Base-by-base conservation (phyloP, 2,329 filamentous ascomycete species). In the Aspergillus uvarum region DNA sequence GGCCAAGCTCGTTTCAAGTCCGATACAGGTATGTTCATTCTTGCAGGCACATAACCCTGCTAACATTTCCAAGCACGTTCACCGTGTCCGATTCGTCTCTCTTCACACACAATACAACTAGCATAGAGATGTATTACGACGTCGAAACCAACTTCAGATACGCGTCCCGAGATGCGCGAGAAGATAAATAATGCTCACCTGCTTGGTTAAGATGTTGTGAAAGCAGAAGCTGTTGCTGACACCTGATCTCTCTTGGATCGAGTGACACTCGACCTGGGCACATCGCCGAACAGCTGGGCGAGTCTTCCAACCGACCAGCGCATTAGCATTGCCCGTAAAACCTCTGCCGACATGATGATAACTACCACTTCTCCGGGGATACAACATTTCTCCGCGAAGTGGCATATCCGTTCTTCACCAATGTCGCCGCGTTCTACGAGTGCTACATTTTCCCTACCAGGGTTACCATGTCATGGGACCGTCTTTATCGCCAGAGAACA, bases 401-500 rank as follows among this genome's bases (percentile, higher is more conserved):
- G 6, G 51, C 38, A 12, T 59, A 59, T 29, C 51, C 51, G 11
- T 55, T 42, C 11, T 32, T 59, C 8, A 5, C 29, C 21, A 52
- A 59, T 12, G 57, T 51, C 4, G n/a, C 51, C 4, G 24, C 32
- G 8, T 59, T 59, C 32, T 59, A 59, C 51, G 19, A 59, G 22
- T 59, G 57, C 44, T 59, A 59, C 32, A 50, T 47, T 59, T 54
- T 22, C 16, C 48, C 8, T 47, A 54, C 51, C 21, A 59, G 4
- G 57, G 51, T 11, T 51, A 59, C 22, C 31, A 8, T 6, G 51
- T 55, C 19, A 54, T 47, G 3, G 57, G 51, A 1, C 57, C 57
- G 16, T 59, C 57, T 8, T 24, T 54, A 32, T 59, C 57, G 7
- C 57, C 51, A 3, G 57, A 59, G 12, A 59, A 59, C 31, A 59